These are phyloP conservation scores for Pseudogymnoascus sp. DNA, from an alignment of 2,329 filamentous ascomycete species.

Conservation along the genomic window DNA sequence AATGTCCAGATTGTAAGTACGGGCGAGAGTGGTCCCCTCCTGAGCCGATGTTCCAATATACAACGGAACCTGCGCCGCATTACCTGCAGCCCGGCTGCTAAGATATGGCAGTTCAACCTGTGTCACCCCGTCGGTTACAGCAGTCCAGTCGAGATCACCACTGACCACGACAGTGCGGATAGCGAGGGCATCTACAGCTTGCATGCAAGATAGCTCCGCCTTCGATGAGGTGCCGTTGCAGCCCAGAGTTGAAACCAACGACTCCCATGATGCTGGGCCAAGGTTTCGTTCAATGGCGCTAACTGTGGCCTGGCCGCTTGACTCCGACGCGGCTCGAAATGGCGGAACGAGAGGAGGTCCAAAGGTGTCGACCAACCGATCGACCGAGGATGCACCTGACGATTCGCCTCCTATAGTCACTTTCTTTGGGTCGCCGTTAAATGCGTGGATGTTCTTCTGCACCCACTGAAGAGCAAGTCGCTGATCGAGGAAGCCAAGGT, in stretches of 20 bases:
- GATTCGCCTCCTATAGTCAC: slow-evolving; percentile 51
- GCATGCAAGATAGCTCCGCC: neutral
- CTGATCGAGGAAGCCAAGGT: slow-evolving; percentile 48
- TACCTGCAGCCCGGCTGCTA: neutral
- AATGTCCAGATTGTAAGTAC: neutral
- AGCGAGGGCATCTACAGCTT: neutral
- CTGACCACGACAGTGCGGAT: neutral
- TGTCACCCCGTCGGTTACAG: neutral
- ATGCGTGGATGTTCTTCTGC: slow-evolving; percentile 42
- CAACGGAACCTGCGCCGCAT: neutral
- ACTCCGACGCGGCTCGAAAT: slow-evolving; percentile 10
- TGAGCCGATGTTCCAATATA: neutral
- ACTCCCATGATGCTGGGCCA: neutral
- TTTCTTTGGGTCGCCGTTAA: slow-evolving; percentile 44
- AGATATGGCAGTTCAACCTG: neutral
- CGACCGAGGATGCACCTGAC: slow-evolving; percentile 38
- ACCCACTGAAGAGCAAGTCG: slow-evolving; percentile 46
- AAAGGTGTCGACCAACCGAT: slow-evolving; percentile 5
- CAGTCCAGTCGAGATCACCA: neutral
- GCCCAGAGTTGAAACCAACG: neutral
- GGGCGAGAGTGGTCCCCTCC: neutral
- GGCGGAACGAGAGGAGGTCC: slow-evolving; percentile 1
- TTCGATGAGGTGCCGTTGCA: neutral
- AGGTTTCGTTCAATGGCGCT: neutral
- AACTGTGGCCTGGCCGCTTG: neutral